Percentiles rank a stretch among this genome's conserved stretches.
Conservation (phyloP, 192 early-diverging fungal genomes). For the Gamsiella multidivaricata region DNA sequence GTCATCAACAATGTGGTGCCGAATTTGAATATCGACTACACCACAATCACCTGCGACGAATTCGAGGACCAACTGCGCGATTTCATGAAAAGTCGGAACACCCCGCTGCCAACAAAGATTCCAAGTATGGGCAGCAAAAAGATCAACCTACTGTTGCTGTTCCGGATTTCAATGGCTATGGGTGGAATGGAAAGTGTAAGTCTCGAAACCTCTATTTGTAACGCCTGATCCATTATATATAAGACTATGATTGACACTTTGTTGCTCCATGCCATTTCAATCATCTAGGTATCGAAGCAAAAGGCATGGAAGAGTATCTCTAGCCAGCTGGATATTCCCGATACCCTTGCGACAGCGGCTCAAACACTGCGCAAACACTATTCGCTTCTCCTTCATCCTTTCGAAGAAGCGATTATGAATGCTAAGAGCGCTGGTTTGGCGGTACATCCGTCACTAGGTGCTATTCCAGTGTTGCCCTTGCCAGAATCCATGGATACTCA, state of each 20-base stretch:
- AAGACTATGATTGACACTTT: neutral
- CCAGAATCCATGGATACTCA: conserved; percentile 37
- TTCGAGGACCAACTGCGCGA: conserved; percentile 49
- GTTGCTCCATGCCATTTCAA: neutral
- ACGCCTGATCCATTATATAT: neutral
- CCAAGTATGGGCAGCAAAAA: conserved; percentile 55
- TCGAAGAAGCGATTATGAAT: conserved; percentile 37
- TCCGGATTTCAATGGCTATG: conserved; percentile 50
- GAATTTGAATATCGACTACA: conserved; percentile 49
- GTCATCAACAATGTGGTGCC: conserved; percentile 41
- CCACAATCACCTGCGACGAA: conserved; percentile 37
- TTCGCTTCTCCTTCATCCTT: conserved; percentile 45
- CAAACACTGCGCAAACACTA: conserved; percentile 52
- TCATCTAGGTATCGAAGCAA: conserved; percentile 47
- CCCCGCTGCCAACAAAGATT: conserved; percentile 46
- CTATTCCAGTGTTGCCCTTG: conserved; percentile 32
- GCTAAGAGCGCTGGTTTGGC: conserved; percentile 43
- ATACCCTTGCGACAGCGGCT: conserved; percentile 48
- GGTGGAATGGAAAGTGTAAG: conserved; percentile 55
- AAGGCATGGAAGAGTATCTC: conserved; percentile 53
- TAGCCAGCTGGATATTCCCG: conserved; percentile 49
- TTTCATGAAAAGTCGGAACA: conserved; percentile 42
- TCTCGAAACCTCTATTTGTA: neutral
- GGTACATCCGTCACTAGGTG: conserved; percentile 40
- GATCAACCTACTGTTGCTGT: conserved; percentile 44